Evolutionary conservation across 1,284 basidiomycete species (phyloP).

Genomic region (Cutaneotrichosporon dermatis): DNA sequence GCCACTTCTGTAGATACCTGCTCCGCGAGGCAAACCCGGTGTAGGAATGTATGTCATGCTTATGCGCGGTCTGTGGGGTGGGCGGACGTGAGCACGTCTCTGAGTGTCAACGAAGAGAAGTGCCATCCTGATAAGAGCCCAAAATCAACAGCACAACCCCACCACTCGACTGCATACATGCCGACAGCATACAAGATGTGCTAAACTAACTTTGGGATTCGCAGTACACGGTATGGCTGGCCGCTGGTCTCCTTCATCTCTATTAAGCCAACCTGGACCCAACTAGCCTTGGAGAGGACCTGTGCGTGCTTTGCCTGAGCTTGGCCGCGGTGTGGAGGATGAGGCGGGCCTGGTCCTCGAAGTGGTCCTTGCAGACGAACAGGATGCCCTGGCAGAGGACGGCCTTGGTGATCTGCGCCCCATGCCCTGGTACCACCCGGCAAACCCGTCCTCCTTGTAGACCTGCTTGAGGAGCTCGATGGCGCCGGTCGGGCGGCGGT

Average conservation of each 20-base stretch:
- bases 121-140: too few relatives aligned
- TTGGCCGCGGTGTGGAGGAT: slow-evolving; percentile 38
- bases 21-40: slow-evolving; percentile 7
- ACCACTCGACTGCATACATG: slow-evolving; percentile 2
- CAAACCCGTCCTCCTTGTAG: slow-evolving; percentile 66
- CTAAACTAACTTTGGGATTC: slow-evolving; percentile 2
- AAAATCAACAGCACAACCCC: too few relatives aligned
- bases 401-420: slow-evolving; percentile 59
- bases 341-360: slow-evolving; percentile 46
- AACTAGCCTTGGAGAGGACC: not conserved
- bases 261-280: not conserved
- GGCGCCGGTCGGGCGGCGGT: slow-evolving; percentile 25
- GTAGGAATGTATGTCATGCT: slow-evolving; percentile 16
- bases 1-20: slow-evolving; percentile 15
- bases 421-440: slow-evolving; percentile 92
- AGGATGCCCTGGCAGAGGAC: slow-evolving; percentile 56
- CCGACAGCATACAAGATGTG: slow-evolving; percentile 12
- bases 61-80: not conserved
- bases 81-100: too few relatives aligned
- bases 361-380: slow-evolving; percentile 50
- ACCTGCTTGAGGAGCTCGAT: slow-evolving; percentile 62
- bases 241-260: too few relatives aligned
- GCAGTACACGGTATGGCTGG: too few relatives aligned
- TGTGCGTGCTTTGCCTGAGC: not conserved
- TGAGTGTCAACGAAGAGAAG: too few relatives aligned